Conservation (phyloP, 495 filamentous ascomycete species). For the Ramalina intermedia region DNA sequence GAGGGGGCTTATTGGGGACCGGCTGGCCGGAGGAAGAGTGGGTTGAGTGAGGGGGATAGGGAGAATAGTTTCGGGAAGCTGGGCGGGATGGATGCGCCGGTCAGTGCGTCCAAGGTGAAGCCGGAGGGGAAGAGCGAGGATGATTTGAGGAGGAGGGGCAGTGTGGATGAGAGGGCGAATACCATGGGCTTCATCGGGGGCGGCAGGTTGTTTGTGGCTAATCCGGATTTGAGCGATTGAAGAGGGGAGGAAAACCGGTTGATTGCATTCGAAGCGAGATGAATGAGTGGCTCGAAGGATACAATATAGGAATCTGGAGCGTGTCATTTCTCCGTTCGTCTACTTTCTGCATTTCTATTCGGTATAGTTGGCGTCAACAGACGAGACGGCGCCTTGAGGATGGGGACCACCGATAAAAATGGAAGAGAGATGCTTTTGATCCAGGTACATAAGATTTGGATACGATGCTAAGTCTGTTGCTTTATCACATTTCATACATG, state of each 20-base stretch:
- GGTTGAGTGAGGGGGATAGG: constrained; percentile 26
- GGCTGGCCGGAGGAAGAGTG: constrained; percentile 9
- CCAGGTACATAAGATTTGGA: too few species aligned
- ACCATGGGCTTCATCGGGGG: constrained; percentile 53
- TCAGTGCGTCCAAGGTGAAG: neutral
- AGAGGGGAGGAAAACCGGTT: neutral
- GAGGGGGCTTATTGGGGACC: neutral
- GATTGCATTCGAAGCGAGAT: constrained; percentile 1
- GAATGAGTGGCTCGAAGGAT: neutral
- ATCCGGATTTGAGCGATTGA: constrained; percentile 68
- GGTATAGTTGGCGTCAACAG: neutral
- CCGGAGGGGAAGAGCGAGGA: constrained; percentile 51
- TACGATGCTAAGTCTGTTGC: too few species aligned
- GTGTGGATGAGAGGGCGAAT: constrained; percentile 80
- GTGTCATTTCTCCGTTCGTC: too few species aligned
- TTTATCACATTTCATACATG: constrained; percentile 37
- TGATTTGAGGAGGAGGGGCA: constrained; percentile 69
- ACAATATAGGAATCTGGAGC: too few species aligned
- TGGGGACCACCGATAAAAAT: too few species aligned
- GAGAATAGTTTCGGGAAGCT: constrained; percentile 43
- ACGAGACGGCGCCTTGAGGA: too few species aligned
- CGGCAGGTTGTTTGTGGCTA: constrained; percentile 81
- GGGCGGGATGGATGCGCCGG: constrained; percentile 36
- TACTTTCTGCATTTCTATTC: neutral
- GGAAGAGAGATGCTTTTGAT: too few species aligned